Percentiles rank a stretch among this genome's conserved stretches.
These are phyloP conservation scores for Aspergillus wentii DNA, from an alignment of 495 filamentous ascomycete species.

Conservation along the genomic window DNA sequence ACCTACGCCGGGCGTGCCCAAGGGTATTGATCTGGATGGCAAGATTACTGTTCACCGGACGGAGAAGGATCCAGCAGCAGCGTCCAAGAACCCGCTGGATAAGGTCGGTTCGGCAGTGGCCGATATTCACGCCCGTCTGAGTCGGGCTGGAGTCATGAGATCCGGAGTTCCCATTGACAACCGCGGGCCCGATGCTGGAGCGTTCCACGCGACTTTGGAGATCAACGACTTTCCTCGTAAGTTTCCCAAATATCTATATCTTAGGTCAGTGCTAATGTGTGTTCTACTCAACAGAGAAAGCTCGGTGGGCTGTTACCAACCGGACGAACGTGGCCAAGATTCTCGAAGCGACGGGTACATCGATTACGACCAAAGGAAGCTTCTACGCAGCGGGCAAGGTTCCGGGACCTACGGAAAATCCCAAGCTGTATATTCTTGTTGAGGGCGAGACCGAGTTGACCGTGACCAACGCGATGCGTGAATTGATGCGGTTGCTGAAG, in stretches of 20 bases:
- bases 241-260: conserved; percentile 28
- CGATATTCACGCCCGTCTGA: conserved; percentile 81
- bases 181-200: conserved; percentile 94
- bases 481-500: conserved; percentile 80
- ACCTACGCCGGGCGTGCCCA: conserved; percentile 48
- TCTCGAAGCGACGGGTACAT: conserved; percentile 87
- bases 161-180: conserved; percentile 96
- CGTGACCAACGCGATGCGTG: conserved; percentile 86
- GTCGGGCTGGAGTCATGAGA: conserved; percentile 78
- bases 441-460: conserved; percentile 94
- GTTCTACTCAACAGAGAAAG: conserved; percentile 62
- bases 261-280: conserved; percentile 15
- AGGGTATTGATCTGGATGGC: conserved; percentile 63
- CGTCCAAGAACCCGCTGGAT: conserved; percentile 69
- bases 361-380: conserved; percentile 94
- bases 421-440: conserved; percentile 95
- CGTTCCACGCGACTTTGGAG: conserved; percentile 94
- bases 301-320: conserved; percentile 97
- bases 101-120: conserved; percentile 81
- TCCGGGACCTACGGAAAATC: conserved; percentile 64
- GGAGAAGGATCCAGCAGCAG: conserved; percentile 47
- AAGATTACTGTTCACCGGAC: conserved; percentile 79
- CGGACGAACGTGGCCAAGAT: conserved; percentile 98
- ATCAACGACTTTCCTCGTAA: conserved; percentile 98
- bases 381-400: conserved; percentile 83